Conservation (phyloP, 2,329 filamentous ascomycete species). For the Venturia effusa region DNA sequence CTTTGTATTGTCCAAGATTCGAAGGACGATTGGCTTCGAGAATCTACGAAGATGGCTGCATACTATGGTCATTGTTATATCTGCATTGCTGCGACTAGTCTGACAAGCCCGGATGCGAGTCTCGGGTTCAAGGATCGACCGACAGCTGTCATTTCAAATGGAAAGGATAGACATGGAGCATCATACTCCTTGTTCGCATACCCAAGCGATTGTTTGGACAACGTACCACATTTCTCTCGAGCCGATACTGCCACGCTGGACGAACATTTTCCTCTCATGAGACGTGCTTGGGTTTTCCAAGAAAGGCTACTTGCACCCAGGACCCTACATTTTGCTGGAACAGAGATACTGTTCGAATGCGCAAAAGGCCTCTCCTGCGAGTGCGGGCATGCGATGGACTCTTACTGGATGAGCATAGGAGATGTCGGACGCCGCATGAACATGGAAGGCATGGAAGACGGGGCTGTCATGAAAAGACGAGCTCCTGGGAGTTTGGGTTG, state of each 20-base stretch:
- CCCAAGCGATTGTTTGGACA: background rate
- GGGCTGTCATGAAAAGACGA: background rate
- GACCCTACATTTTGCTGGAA: constrained; percentile 1
- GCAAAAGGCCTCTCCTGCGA: background rate
- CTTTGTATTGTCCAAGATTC: constrained; percentile 11
- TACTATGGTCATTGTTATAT: constrained; percentile 5
- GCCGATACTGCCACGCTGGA: background rate
- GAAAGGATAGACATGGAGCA: background rate
- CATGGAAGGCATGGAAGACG: background rate
- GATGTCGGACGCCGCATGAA: background rate
- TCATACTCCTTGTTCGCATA: background rate
- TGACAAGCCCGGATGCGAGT: background rate
- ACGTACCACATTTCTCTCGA: background rate
- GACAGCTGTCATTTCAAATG: background rate
- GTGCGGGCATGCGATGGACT: background rate
- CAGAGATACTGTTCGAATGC: constrained; percentile 8
- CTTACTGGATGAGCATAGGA: background rate
- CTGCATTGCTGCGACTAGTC: constrained; percentile 3
- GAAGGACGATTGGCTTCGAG: constrained; percentile 8
- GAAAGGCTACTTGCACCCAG: constrained; percentile 8
- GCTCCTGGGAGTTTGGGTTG: background rate
- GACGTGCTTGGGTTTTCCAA: constrained; percentile 11
- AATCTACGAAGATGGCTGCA: constrained; percentile 7
- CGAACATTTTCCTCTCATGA: constrained; percentile 1
- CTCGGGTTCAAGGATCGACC: background rate